Conservation (phyloP, 1,284 basidiomycete species). For the Tetrapyrgos nigripes region DNA sequence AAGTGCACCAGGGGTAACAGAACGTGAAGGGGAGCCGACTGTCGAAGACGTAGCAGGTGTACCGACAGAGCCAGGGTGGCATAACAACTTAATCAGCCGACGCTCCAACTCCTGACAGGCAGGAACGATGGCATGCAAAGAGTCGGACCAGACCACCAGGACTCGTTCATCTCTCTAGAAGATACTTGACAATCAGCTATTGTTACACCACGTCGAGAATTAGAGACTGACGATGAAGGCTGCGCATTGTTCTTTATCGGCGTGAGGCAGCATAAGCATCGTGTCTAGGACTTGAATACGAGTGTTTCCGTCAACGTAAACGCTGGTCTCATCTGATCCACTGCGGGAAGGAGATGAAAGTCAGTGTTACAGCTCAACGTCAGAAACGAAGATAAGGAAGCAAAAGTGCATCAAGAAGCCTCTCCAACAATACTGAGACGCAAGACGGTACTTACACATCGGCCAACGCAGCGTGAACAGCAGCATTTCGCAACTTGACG, state of each 20-base stretch:
- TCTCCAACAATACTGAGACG: not conserved
- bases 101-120: conserved; percentile 79
- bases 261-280: conserved; percentile 75
- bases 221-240: conserved; percentile 72
- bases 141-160: conserved; percentile 82
- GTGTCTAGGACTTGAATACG: conserved; percentile 77
- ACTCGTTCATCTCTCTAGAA: conserved; percentile 81
- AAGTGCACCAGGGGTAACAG: not conserved
- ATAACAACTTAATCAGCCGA: conserved; percentile 80
- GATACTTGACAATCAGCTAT: not conserved
- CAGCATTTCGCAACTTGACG: conserved; percentile 81
- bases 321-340: conserved; percentile 57
- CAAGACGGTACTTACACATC: conserved; percentile 43
- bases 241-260: conserved; percentile 83
- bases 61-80: conserved; percentile 50
- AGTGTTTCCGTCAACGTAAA: conserved; percentile 76
- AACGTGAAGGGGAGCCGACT: not conserved
- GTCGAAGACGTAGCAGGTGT: conserved; percentile 2
- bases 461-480: conserved; percentile 81
- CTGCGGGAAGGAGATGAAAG: not conserved
- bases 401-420: not conserved
- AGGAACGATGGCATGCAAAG: conserved; percentile 75
- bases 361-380: not conserved
- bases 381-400: not conserved
- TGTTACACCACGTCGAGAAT: conserved; percentile 7